Conservation (phyloP, 352 stramenopile species). For the Peronospora farinosa region DNA sequence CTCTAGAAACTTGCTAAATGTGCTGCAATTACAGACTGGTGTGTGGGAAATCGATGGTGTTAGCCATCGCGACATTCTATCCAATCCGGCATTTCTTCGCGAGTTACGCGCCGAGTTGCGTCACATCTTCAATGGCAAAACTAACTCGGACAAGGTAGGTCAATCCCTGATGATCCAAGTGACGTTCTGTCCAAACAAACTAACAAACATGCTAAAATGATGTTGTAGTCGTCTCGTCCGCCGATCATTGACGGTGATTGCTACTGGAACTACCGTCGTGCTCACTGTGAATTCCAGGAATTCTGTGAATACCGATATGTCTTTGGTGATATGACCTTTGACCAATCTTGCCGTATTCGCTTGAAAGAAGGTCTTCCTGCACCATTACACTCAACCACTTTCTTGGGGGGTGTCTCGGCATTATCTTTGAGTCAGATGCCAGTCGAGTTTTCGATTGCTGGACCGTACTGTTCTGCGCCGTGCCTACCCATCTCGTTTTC, state of each 20-base stretch:
- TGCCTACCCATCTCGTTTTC: constrained; percentile 22
- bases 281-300: constrained; percentile 60
- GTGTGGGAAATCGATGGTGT: constrained; percentile 79
- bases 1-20: not conserved
- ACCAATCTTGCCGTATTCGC: constrained; percentile 72
- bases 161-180: not conserved
- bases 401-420: constrained; percentile 30
- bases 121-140: constrained; percentile 54
- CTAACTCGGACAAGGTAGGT: constrained; percentile 47
- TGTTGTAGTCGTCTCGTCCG: constrained; percentile 42
- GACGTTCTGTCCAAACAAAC: not conserved
- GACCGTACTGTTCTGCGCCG: constrained; percentile 43
- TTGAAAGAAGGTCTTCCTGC: constrained; percentile 29
- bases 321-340: constrained; percentile 74
- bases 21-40: constrained; percentile 40
- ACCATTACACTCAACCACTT: constrained; percentile 7
- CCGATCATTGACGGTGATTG: constrained; percentile 70
- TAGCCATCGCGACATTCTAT: constrained; percentile 66
- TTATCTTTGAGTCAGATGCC: constrained; percentile 15
- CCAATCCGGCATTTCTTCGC: constrained; percentile 60
- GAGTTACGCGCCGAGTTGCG: constrained; percentile 67
- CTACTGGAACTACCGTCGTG: constrained; percentile 80
- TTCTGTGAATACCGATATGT: constrained; percentile 81
- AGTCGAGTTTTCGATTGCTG: constrained; percentile 22
- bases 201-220: constrained; percentile 1